Evolutionary conservation across 495 filamentous ascomycete genomes (phyloP), one percentile per base, ranked within the genome.

Genomic region (Talaromyces adpressus): DNA sequence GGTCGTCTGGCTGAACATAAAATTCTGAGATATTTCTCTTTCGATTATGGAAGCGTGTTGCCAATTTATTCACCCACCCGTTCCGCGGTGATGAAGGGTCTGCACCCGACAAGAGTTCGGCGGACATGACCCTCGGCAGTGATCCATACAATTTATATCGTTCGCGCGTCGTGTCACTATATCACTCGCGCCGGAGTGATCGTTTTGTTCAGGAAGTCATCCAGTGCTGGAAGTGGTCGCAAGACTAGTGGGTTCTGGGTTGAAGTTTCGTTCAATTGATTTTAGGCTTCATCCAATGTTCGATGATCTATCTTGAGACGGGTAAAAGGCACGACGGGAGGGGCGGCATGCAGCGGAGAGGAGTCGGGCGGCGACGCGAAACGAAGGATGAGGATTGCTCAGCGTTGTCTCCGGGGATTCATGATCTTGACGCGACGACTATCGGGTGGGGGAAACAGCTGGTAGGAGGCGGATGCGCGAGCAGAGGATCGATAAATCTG

Each of bases 1-100:
- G 93, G 66, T 97, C 92, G 66, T 93, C 85, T n/a, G 79, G 77
- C 65, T 82, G 76, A 59, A 84, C 78, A 68, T 93, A 87, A 75
- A 91, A 97, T 69, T 97, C 92, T 67, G 87, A 80, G 62, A 95
- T 78, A 71, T 86, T 87, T 68, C 91, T 89, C 65, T 89, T 81
- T 71, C 88, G 79, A 71, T 85, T 73, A 69, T 79, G 66, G 79
- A 93, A 83, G 23, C 86, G 84, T 25, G 81, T 81, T 51, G 82
- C 81, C 64, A 90, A 77, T 59, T 82, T 81, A 54, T 84, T 82
- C 65, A 89, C 65, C 59, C 81, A 84, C 68, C 78, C 73, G 74
- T 76, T 79, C 70, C 77, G 75, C 72, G 73, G 70, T 68, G 71
- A 69, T 71, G 75, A 69, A 70, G 72, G 73, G 53, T 73, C 70